Percentiles rank a stretch among this genome's conserved stretches.
Evolutionary conservation across 2,329 filamentous ascomycete species (phyloP).

Genomic region (Aspergillus versicolor): DNA sequence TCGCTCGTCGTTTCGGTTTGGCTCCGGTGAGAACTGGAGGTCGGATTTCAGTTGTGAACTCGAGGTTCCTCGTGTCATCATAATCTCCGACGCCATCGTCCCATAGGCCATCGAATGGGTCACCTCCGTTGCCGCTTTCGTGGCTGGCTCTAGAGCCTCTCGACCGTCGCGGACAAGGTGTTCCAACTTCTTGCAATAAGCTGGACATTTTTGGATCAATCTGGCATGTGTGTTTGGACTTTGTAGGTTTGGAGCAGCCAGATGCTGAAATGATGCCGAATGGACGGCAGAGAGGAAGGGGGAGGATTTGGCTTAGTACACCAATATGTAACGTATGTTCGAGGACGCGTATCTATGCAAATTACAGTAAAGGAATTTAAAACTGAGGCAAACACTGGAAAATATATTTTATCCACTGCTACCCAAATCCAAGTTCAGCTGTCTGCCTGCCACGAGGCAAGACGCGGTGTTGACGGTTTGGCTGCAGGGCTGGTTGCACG

Average conservation of each 20-base stretch:
- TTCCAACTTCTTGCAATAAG: constrained; percentile 26
- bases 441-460: neutral
- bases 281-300: neutral
- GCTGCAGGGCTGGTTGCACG: neutral
- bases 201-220: constrained; percentile 23
- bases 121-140: constrained; percentile 17
- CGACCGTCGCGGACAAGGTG: constrained; percentile 34
- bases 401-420: neutral
- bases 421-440: neutral
- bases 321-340: neutral
- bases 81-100: constrained; percentile 24
- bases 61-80: constrained; percentile 40
- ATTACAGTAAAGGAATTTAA: neutral
- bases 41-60: constrained; percentile 43
- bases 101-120: constrained; percentile 25
- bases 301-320: neutral
- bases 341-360: neutral
- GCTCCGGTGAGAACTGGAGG: constrained; percentile 28
- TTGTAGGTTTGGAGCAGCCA: neutral
- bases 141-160: constrained; percentile 18
- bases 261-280: neutral
- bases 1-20: constrained; percentile 30
- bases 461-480: neutral
- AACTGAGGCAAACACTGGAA: neutral
- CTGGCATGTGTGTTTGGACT: neutral